phyloP scores from a whole-genome alignment of 352 stramenopile genomes.

The Phytophthora crassamura region DNA sequence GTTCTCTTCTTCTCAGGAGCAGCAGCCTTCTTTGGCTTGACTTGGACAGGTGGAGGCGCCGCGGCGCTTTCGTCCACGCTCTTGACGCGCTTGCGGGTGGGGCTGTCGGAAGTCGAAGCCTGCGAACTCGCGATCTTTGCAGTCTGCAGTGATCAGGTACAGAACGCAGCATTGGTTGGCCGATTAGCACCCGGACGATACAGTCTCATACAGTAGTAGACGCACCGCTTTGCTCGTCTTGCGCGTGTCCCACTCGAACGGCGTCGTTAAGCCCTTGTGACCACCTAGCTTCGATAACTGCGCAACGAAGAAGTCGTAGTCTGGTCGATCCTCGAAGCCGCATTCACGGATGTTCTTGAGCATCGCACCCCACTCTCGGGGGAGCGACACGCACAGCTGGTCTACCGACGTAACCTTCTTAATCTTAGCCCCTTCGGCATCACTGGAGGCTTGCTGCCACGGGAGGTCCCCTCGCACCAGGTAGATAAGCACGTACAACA shows the following conservation, averaged over 20 bases:
- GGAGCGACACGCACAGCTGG: slow-evolving; percentile 62
- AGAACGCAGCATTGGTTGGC: neutral
- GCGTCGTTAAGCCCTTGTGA: slow-evolving; percentile 39
- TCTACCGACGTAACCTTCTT: slow-evolving; percentile 65
- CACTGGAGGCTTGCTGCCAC: slow-evolving; percentile 68
- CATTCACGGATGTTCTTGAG: slow-evolving; percentile 62
- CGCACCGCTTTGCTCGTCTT: slow-evolving; percentile 38
- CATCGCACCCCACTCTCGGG: slow-evolving; percentile 64
- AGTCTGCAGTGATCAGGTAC: slow-evolving; percentile 9
- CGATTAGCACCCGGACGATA: neutral
- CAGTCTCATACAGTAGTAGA: neutral
- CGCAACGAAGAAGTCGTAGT: slow-evolving; percentile 74
- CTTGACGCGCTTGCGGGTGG: slow-evolving; percentile 42
- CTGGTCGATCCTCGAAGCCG: slow-evolving; percentile 76
- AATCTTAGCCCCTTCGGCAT: slow-evolving; percentile 72
- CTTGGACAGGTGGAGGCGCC: slow-evolving; percentile 2
- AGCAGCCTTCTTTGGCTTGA: slow-evolving; percentile 24
- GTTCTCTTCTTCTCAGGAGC: slow-evolving; percentile 31
- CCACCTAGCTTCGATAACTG: slow-evolving; percentile 63
- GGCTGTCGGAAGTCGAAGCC: slow-evolving; percentile 23
- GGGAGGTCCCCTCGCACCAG: slow-evolving; percentile 81
- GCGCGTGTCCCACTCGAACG: slow-evolving; percentile 55
- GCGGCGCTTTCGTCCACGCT: slow-evolving; percentile 15
- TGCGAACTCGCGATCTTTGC: slow-evolving; percentile 19
- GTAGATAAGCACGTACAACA: slow-evolving; percentile 92